A percentile compares a stretch with the other conserved stretches of the same genome.
Evolutionary conservation across 768 basidiomycete genomes (phyloP).

Genomic region (Naganishia antarctica): DNA sequence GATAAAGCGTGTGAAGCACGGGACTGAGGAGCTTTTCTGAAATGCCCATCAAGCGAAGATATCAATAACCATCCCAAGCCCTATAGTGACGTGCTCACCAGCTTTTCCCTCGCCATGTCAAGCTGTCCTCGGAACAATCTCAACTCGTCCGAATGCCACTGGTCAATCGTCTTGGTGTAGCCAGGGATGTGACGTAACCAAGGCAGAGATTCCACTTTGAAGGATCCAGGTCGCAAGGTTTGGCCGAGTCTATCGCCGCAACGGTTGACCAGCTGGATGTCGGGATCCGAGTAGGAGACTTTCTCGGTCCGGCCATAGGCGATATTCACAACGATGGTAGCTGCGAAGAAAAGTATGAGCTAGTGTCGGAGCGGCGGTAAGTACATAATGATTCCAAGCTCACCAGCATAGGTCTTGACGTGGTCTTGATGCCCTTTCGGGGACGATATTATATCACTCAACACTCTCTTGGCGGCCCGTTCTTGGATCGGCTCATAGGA

Average conservation of each 20-base stretch:
- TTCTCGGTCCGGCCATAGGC: slow-evolving; percentile 17
- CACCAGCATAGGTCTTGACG: slow-evolving; percentile 13
- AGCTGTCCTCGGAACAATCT: slow-evolving; percentile 58
- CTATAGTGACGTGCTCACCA: slow-evolving; percentile 48
- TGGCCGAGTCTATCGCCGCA: slow-evolving; percentile 49
- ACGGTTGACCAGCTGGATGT: slow-evolving; percentile 48
- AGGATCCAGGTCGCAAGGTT: slow-evolving; percentile 39
- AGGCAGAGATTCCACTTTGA: slow-evolving; percentile 8
- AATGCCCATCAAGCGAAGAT: neutral
- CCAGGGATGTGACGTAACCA: slow-evolving; percentile 55
- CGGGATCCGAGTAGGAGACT: slow-evolving; percentile 41
- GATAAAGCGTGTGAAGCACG: slow-evolving; percentile 15
- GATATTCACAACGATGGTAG: slow-evolving; percentile 5
- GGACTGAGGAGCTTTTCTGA: neutral
- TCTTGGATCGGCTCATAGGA: slow-evolving; percentile 56
- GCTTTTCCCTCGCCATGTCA: slow-evolving; percentile 52
- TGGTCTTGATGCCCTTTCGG: slow-evolving; percentile 14
- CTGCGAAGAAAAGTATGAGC: neutral
- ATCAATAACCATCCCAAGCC: neutral
- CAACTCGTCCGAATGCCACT: slow-evolving; percentile 59
- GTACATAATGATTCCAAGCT: neutral
- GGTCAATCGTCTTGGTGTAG: slow-evolving; percentile 58
- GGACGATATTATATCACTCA: slow-evolving; percentile 26
- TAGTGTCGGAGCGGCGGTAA: neutral
- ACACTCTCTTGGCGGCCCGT: slow-evolving; percentile 48